Evolutionary conservation across 2,329 filamentous ascomycete species (phyloP), one percentile per base, ranked within the genome.

Genomic region (Chaetomiaceae sp.): DNA sequence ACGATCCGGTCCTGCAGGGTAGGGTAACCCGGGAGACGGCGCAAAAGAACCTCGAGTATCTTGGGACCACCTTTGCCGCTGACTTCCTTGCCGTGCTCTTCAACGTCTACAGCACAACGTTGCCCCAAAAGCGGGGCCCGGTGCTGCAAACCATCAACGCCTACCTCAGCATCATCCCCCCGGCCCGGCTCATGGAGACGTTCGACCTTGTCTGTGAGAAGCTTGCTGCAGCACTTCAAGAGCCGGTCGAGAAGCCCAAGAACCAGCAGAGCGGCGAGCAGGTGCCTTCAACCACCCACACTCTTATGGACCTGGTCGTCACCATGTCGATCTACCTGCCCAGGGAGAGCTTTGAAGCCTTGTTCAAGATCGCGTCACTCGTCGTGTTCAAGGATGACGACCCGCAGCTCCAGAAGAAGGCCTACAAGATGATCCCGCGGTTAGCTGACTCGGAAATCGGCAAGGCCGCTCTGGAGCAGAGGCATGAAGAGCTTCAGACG

Each of bases 81-180:
- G 97, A 97, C 64, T 81, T 99, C 72, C 82, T 99, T 38, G 91
- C 94, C 6, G 92, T 97, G 0, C 76, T 99, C n/a, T 97, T 99
- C 78, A 99, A 99, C 67, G 92, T 99, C 40, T 99, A 99, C 74
- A 96, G 89, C 59, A 89, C 96, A 70, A 99, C 94, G 1, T 78
- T 99, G 23, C 92, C 94, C 2, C 90, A 96, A 66, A 94, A 89
- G 65, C 82, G 94, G 62, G 91, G 90, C 0, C 90, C 89, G 19
- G 94, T 99, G 50, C 76, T 99, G 31, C 89, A 92, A 68, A 96
- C 91, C 58, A 94, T 97, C 74, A 96, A 97, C 71, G 85, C 90
- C 5, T 97, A 91, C 71, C 75, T 99, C 54, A 95, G 91, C 74
- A 88, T 97, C 63, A 89, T 90, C 0, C 87, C 89, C 0, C 79